These are phyloP conservation scores for Phytophthora brassicae DNA, from an alignment of 352 stramenopile species.

Conservation along the genomic window DNA sequence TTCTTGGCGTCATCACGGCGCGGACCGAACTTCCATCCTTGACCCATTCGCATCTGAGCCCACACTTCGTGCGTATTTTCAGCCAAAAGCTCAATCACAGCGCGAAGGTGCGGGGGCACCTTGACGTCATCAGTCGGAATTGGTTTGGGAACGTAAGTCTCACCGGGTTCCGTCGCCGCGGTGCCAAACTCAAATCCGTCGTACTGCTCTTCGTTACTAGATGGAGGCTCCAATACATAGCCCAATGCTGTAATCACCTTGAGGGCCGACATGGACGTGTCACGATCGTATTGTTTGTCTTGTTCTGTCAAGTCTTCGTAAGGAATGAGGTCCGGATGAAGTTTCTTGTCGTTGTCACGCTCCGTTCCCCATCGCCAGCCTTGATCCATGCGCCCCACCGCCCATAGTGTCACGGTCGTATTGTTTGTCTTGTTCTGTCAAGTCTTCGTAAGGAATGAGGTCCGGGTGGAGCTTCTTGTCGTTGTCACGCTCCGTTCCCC, in stretches of 20 bases:
- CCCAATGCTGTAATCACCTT: slow-evolving; percentile 78
- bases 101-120: slow-evolving; percentile 56
- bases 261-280: slow-evolving; percentile 77
- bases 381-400: slow-evolving; percentile 65
- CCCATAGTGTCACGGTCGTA: slow-evolving; percentile 85
- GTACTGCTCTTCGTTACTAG: slow-evolving; percentile 43
- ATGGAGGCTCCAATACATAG: slow-evolving; percentile 65
- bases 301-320: slow-evolving; percentile 76
- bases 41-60: slow-evolving; percentile 78
- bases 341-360: slow-evolving; percentile 67
- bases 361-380: slow-evolving; percentile 64
- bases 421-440: slow-evolving; percentile 79
- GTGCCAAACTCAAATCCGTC: slow-evolving; percentile 59
- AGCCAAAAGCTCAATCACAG: slow-evolving; percentile 71
- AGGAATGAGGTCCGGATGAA: slow-evolving; percentile 70
- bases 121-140: slow-evolving; percentile 68
- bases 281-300: slow-evolving; percentile 81
- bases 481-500: slow-evolving; percentile 64
- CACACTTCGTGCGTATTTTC: slow-evolving; percentile 87
- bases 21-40: slow-evolving; percentile 78
- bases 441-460: slow-evolving; percentile 67
- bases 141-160: slow-evolving; percentile 63
- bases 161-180: slow-evolving; percentile 40
- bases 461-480: slow-evolving; percentile 69
- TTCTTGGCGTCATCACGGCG: slow-evolving; percentile 64